A percentile compares a stretch with the other conserved stretches of the same genome.
phyloP scores from a whole-genome alignment of 1,284 basidiomycete genomes.

The Chiua sp. region DNA sequence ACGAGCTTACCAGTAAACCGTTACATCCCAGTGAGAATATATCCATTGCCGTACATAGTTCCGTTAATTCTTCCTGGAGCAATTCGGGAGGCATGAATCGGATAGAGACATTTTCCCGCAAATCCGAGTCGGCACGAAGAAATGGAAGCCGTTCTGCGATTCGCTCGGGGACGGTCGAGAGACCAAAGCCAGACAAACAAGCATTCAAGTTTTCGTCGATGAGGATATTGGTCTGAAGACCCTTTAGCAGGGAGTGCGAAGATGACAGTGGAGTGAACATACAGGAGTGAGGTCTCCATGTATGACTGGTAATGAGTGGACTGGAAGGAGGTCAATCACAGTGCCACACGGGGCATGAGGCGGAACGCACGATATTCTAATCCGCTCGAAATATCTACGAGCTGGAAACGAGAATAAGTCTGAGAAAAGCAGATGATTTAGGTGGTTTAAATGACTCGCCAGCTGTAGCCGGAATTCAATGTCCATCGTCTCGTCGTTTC shows the following conservation, averaged over 20 bases:
- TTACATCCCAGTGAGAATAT: slow-evolving; percentile 26
- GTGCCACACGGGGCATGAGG: neutral
- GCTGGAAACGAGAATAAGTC: slow-evolving; percentile 2
- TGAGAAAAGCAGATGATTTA: neutral
- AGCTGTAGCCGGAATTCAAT: slow-evolving; percentile 2
- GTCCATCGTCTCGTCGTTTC: slow-evolving; percentile 6
- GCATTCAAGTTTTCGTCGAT: slow-evolving; percentile 14
- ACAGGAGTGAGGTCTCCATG: slow-evolving; percentile 20
- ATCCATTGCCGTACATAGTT: slow-evolving; percentile 12
- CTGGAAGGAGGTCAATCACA: neutral
- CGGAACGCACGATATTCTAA: slow-evolving; percentile 17
- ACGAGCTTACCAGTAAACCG: slow-evolving; percentile 14
- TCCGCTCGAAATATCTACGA: slow-evolving; percentile 21
- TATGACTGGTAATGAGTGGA: slow-evolving; percentile 21
- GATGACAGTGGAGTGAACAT: neutral
- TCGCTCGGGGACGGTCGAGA: slow-evolving; percentile 14
- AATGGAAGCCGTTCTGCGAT: slow-evolving; percentile 11
- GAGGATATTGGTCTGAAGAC: slow-evolving; percentile 19
- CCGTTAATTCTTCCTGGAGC: neutral
- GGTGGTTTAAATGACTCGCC: neutral
- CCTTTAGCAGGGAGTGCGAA: neutral
- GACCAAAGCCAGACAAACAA: slow-evolving; percentile 18
- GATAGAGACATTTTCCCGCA: slow-evolving; percentile 12
- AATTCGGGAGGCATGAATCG: slow-evolving; percentile 19
- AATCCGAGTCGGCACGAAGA: slow-evolving; percentile 15